Evolutionary conservation across 768 basidiomycete genomes (phyloP), one percentile per base, ranked within the genome.

Genomic region (Hysterangium stoloniferum): DNA sequence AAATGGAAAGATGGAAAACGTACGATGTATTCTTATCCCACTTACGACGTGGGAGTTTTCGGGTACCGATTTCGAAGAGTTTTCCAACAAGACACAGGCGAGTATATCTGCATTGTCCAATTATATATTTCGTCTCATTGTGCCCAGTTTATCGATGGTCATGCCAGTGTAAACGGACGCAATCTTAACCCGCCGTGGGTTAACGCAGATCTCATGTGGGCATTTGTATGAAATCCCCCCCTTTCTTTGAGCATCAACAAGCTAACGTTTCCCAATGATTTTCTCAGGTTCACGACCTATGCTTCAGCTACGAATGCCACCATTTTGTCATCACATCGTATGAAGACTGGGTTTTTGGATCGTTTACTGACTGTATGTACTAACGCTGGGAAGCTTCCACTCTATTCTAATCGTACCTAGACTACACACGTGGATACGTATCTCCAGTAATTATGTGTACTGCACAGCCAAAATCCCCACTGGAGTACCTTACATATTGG

Each of bases 151-250:
- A 25, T 9, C 9, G 49, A 51, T 24, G 37, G 40, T 19, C 6
- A 15, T 8, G 37, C 27, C 15, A 33, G n/a, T 31, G 2, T 2
- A 5, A 33, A 45, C 33, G 44, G 17, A 20, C 3, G n/a, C 11
- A 2, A 28, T 4, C 13, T 11, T n/a, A 19, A 29, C 2, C 44
- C 29, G 5, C 29, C 15, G 27, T 45, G 27, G 27, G 7, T 25
- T 20, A 40, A 51, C 22, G 37, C 38, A 1, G 38, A 51, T n/a
- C 12, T 12, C 13, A 51, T 42, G 38, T 51, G 49, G 49, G 37
- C 49, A 41, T 51, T 41, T 43, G 49, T 51, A 32, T 31, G 49
- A 24, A n/a, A n/a, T n/a, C n/a, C n/a, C n/a, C n/a, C n/a, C n/a
- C 3, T 41, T 7, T 11, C 9, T 17, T 41, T 20, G 22, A 22